Evolutionary conservation across 1,284 basidiomycete species (phyloP).

Genomic region (Fomitopsis palustris): DNA sequence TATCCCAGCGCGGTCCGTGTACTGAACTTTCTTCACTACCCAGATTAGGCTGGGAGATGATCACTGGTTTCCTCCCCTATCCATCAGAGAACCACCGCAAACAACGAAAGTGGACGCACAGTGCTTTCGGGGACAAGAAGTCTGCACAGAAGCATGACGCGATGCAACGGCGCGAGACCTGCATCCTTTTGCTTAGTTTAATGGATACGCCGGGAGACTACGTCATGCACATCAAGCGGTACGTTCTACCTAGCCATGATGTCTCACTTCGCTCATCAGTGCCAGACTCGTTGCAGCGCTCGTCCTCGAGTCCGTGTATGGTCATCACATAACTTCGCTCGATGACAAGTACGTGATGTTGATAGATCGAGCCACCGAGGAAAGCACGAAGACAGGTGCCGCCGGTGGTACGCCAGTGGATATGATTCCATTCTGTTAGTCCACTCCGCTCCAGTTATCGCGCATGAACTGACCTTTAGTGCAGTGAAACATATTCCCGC

Average conservation of each 20-base stretch:
- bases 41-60: no score
- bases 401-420: neutral
- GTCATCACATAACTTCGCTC: neutral
- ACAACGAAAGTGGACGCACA: no score
- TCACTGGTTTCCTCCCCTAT: no score
- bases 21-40: no score
- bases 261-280: neutral
- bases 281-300: neutral
- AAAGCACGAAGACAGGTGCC: neutral
- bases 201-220: no score
- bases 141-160: no score
- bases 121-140: no score
- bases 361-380: neutral
- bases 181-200: no score
- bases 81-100: no score
- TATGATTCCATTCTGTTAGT: neutral
- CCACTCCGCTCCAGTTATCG: neutral
- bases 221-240: neutral
- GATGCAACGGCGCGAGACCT: no score
- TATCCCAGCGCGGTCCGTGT: no score
- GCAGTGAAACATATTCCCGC: slow-evolving; percentile 30
- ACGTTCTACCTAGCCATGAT: neutral
- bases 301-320: neutral
- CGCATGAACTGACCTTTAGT: neutral
- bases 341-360: neutral